phyloP scores from a whole-genome alignment of 306 rosid genomes.

The Albizia julibrissin region DNA sequence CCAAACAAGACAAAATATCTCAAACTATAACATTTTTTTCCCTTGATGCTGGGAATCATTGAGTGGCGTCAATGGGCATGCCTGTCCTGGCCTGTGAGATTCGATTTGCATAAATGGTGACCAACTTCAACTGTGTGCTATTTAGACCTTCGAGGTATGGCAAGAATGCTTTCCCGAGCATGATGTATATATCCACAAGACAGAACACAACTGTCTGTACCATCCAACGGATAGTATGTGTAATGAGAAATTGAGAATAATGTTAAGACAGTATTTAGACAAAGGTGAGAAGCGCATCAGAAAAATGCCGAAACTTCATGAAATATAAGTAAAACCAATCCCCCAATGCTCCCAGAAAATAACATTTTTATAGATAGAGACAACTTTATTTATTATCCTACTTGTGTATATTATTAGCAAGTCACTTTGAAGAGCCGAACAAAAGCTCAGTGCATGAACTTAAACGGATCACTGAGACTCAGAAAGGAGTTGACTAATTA shows the following conservation, averaged over 20 bases:
- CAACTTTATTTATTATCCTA: not conserved
- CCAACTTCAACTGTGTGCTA: conserved; percentile 78
- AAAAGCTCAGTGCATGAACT: conserved; percentile 15
- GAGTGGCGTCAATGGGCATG: conserved; percentile 48
- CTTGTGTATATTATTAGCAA: conserved; percentile 14
- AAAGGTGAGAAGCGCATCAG: conserved; percentile 12
- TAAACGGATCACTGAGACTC: not conserved
- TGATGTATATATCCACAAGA: conserved; percentile 78
- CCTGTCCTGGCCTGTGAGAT: conserved; percentile 82
- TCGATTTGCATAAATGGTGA: conserved; percentile 78
- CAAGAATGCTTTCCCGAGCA: conserved; percentile 83
- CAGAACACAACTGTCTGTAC: conserved; percentile 88
- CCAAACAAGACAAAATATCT: conserved; percentile 39
- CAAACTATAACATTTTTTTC: not conserved
- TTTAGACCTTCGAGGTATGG: conserved; percentile 79
- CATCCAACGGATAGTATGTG: conserved; percentile 22
- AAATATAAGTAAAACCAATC: conserved; percentile 10
- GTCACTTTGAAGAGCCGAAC: not conserved
- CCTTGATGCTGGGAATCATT: conserved; percentile 46
- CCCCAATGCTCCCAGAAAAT: conserved; percentile 23
- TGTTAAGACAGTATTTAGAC: conserved; percentile 4
- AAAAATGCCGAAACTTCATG: not conserved
- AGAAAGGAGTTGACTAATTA: not conserved
- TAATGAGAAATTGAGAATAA: conserved; percentile 25
- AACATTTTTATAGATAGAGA: conserved; percentile 3